A percentile compares a stretch with the other conserved stretches of the same genome.
These are phyloP conservation scores for Hymenoscyphus occultus DNA, from an alignment of 2,329 filamentous ascomycete genomes.

Conservation along the genomic window DNA sequence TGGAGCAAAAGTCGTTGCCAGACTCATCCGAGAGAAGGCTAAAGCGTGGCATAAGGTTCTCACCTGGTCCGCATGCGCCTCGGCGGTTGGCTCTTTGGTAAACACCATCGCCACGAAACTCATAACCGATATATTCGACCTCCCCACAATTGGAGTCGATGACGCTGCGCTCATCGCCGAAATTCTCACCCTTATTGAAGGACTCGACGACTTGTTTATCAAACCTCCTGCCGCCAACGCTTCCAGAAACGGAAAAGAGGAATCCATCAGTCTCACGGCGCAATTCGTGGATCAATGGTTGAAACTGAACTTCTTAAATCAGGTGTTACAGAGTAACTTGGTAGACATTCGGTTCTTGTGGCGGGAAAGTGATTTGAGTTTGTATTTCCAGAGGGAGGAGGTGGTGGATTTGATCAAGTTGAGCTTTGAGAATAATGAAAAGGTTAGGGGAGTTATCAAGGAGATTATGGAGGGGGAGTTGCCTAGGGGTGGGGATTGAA, in stretches of 20 bases:
- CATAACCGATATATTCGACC: conserved; percentile 60
- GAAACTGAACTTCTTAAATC: conserved; percentile 60
- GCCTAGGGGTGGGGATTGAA: conserved; percentile 34
- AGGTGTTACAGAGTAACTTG: conserved; percentile 64
- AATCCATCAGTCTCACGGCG: conserved; percentile 47
- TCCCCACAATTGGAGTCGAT: conserved; percentile 59
- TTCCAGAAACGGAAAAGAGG: neutral
- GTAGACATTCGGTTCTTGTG: conserved; percentile 61
- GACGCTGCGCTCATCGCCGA: conserved; percentile 61
- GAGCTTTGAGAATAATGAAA: conserved; percentile 62
- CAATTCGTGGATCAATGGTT: conserved; percentile 63
- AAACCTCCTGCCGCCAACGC: conserved; percentile 32
- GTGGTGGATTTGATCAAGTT: conserved; percentile 60
- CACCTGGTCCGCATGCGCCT: conserved; percentile 59
- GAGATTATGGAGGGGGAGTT: conserved; percentile 54
- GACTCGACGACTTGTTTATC: conserved; percentile 59
- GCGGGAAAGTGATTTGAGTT: conserved; percentile 62
- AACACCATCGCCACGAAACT: conserved; percentile 59
- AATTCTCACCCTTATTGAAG: conserved; percentile 54
- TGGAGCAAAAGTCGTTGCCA: conserved; percentile 52
- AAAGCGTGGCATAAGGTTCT: conserved; percentile 57
- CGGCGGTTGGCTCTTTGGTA: conserved; percentile 58
- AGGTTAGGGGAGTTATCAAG: conserved; percentile 53
- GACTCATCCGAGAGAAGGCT: conserved; percentile 52
- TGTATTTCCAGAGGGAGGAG: conserved; percentile 60